These are phyloP conservation scores for Amphicarpaea edgeworthii DNA, from an alignment of 306 rosid genomes.

Conservation along the genomic window DNA sequence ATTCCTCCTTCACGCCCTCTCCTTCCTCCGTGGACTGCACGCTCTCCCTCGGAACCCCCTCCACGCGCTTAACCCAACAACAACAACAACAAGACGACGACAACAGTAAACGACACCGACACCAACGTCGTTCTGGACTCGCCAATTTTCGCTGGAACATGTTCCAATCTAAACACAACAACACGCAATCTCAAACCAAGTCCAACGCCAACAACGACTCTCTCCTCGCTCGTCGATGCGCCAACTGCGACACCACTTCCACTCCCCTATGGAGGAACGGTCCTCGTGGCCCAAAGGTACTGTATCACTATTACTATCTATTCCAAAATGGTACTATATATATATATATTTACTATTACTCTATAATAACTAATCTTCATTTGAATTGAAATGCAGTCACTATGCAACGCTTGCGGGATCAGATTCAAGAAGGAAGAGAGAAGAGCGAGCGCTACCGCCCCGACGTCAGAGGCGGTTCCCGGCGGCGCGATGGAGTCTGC, in stretches of 20 bases:
- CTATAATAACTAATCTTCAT: too few relatives aligned
- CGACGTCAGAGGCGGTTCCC: constrained; percentile 40
- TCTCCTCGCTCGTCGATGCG: constrained; percentile 94
- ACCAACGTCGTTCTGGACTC: constrained; percentile 39
- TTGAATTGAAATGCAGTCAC: constrained; percentile 64
- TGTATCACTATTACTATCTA: too few relatives aligned
- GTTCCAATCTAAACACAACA: constrained; percentile 65
- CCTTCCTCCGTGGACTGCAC: constrained; percentile 90
- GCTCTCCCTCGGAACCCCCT: constrained; percentile 90
- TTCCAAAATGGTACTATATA: too few relatives aligned
- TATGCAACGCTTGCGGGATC: constrained; percentile 99
- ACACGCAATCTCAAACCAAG: constrained; percentile 37
- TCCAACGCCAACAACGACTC: constrained; percentile 56
- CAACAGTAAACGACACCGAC: constrained; percentile 44
- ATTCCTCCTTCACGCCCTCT: constrained; percentile 55
- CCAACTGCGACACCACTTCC: constrained; percentile 97
- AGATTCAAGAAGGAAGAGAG: constrained; percentile 95
- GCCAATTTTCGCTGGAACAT: constrained; percentile 78
- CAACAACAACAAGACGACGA: constrained; percentile 27
- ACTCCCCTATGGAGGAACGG: constrained; percentile 99
- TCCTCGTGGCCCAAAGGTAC: constrained; percentile 96
- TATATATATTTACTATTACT: too few relatives aligned
- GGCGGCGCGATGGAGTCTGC: constrained; percentile 50
- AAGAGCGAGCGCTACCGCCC: constrained; percentile 69
- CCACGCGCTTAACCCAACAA: constrained; percentile 69